Conservation (phyloP, 176 grass and related monocot genomes). For the Avena eriantha region DNA sequence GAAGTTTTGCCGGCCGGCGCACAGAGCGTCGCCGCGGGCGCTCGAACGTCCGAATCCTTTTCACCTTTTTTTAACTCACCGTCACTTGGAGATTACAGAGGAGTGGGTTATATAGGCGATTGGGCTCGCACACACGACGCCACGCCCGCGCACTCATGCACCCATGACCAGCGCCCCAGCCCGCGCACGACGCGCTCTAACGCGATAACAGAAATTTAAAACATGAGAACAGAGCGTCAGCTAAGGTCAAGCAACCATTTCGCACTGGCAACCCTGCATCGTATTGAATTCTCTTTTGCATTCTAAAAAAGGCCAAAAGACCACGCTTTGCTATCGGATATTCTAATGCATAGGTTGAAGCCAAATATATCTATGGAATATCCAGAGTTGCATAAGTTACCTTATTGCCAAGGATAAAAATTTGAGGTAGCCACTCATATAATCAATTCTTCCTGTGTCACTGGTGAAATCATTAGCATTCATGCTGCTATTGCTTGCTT, state of each 20-base stretch:
- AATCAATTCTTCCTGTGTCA: slow-evolving; percentile 53
- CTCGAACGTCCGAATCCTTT: no score
- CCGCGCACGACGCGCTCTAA: no score
- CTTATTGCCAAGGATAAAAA: slow-evolving; percentile 62
- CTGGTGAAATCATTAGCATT: slow-evolving; percentile 45
- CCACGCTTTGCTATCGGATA: no score
- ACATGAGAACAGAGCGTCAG: not conserved
- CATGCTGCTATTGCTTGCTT: slow-evolving; percentile 53
- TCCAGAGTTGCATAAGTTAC: slow-evolving; percentile 28
- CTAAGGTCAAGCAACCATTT: slow-evolving; percentile 3
- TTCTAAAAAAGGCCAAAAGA: not conserved
- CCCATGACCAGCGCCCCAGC: no score
- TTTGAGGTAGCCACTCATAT: slow-evolving; percentile 55
- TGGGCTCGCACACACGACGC: no score
- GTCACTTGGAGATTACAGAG: no score
- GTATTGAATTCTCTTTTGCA: not conserved
- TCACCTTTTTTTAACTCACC: no score
- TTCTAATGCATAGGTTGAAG: not conserved
- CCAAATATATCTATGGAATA: not conserved
- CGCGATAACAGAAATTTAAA: slow-evolving; percentile 3
- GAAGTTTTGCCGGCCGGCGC: no score
- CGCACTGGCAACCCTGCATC: not conserved
- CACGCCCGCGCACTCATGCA: no score
- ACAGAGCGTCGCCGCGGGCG: no score
- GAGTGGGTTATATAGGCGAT: no score